These are phyloP conservation scores for Cryptosporidium xiaoi DNA, from an alignment of 169 alveolate genomes.

Conservation along the genomic window DNA sequence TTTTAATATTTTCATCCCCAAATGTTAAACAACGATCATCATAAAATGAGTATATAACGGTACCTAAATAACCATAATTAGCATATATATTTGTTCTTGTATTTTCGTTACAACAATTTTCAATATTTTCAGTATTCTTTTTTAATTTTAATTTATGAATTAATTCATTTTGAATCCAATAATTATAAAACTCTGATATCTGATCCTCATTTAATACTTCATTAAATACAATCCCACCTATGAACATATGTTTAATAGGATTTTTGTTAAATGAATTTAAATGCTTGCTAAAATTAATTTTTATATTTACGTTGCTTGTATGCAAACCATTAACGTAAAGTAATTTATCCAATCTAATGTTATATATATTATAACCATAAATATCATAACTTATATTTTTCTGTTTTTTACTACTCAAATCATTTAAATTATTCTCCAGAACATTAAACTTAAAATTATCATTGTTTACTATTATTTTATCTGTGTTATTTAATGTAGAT, in stretches of 20 bases:
- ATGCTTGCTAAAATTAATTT: background rate
- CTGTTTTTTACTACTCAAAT: background rate
- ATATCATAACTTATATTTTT: background rate
- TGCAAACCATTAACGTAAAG: conserved; percentile 49
- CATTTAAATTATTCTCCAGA: background rate
- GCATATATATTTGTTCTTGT: too few species aligned
- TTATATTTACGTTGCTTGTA: conserved; percentile 26
- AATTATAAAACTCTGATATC: conserved; percentile 2
- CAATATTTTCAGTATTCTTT: background rate
- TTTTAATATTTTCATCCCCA: conserved; percentile 22
- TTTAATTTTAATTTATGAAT: conserved; percentile 4
- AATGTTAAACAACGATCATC: conserved; percentile 55
- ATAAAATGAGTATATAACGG: conserved; percentile 48
- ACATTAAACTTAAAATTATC: background rate
- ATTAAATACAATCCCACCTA: conserved; percentile 60
- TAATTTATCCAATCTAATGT: conserved; percentile 6
- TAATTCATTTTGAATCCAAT: conserved; percentile 27
- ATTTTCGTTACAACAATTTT: background rate
- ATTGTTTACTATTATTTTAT: too few species aligned
- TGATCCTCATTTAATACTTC: conserved; percentile 7
- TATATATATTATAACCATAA: background rate
- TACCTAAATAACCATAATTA: conserved; percentile 24
- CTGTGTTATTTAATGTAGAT: background rate
- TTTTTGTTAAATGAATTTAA: background rate
- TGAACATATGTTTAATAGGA: conserved; percentile 12